These are phyloP conservation scores for Thamnidium elegans DNA, from an alignment of 192 early-diverging fungal genomes.

Conservation along the genomic window DNA sequence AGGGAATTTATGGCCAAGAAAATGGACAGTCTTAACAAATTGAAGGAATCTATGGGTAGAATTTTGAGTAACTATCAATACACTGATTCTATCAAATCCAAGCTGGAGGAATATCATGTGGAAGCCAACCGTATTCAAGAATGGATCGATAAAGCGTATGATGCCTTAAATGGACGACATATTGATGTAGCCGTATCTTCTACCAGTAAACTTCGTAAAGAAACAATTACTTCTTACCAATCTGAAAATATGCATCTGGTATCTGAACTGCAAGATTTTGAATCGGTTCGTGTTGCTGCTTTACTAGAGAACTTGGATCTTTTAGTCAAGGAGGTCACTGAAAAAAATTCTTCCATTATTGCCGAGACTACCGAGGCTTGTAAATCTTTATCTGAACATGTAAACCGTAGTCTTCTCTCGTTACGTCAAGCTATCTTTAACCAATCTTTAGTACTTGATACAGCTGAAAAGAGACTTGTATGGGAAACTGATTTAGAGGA, in stretches of 20 bases:
- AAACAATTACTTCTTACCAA: neutral
- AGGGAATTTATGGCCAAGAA: neutral
- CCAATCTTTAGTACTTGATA: slow-evolving; percentile 3
- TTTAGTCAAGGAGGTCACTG: neutral
- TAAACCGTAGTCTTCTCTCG: neutral
- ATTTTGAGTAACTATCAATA: slow-evolving; percentile 9
- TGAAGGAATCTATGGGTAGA: neutral
- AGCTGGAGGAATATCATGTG: neutral
- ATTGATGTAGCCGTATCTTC: neutral
- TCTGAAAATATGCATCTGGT: neutral
- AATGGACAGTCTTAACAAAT: neutral
- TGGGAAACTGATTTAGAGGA: slow-evolving; percentile 12
- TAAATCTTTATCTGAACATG: neutral
- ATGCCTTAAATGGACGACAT: neutral
- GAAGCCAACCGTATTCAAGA: neutral
- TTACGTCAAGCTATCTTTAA: neutral
- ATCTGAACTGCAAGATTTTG: neutral
- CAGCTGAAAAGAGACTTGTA: neutral
- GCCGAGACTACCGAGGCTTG: neutral
- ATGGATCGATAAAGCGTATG: slow-evolving; percentile 4
- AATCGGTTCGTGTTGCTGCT: neutral
- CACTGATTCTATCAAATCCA: neutral
- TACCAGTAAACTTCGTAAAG: neutral
- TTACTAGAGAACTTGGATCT: neutral
- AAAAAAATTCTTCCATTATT: neutral